phyloP scores from a whole-genome alignment of 2,329 filamentous ascomycete genomes.

The Kalaharituber pfeilii region DNA sequence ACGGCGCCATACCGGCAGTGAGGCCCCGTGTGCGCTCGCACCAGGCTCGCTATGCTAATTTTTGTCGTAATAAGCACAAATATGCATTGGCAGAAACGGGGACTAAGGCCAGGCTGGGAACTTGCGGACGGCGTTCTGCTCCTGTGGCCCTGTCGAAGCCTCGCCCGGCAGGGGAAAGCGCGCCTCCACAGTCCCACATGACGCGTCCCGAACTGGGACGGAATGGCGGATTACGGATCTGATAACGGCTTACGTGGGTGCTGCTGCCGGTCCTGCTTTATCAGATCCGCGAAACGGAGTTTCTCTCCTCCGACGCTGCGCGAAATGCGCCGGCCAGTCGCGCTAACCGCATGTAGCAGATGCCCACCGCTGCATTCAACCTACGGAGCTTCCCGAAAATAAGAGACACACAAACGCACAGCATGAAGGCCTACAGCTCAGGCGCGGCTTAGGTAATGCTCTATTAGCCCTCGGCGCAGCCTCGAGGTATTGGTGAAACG shows the following conservation, averaged over 20 bases:
- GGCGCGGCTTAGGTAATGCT: too few species aligned
- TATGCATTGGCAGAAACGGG: background rate
- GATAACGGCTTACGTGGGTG: background rate
- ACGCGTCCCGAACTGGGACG: background rate
- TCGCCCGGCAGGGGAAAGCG: background rate
- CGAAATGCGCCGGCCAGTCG: background rate
- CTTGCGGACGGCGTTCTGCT: background rate
- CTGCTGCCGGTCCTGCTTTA: background rate
- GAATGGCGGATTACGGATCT: background rate
- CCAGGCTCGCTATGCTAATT: too few species aligned
- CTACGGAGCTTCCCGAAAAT: background rate
- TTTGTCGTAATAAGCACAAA: background rate
- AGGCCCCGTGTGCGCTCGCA: too few species aligned
- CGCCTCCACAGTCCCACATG: background rate
- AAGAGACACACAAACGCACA: background rate
- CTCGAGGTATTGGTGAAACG: too few species aligned
- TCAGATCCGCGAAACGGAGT: background rate
- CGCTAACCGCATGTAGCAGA: background rate
- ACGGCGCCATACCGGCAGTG: too few species aligned
- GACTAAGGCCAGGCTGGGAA: background rate
- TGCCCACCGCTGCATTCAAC: too few species aligned
- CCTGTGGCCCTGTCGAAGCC: background rate
- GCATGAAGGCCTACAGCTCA: background rate
- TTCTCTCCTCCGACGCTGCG: background rate
- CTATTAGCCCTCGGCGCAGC: too few species aligned